Conservation (phyloP, 129 eudicot genomes). For the Erigeron canadensis region DNA sequence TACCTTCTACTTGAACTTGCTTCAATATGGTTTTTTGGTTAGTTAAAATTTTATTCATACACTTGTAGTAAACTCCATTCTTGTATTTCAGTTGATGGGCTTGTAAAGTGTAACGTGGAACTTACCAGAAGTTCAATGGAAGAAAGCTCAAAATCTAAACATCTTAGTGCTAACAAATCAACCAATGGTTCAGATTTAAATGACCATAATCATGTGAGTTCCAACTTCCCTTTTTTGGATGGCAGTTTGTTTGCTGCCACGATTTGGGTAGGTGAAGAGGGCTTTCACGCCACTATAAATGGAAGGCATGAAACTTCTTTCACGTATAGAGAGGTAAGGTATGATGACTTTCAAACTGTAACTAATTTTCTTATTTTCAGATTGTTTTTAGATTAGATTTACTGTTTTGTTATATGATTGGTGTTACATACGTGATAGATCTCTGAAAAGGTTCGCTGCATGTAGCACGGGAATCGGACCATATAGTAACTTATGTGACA, state of each 20-base stretch:
- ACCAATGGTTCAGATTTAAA: slow-evolving; percentile 48
- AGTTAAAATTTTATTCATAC: not conserved
- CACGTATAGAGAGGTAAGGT: slow-evolving; percentile 69
- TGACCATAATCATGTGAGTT: slow-evolving; percentile 50
- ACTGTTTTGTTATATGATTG: not conserved
- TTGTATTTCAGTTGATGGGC: slow-evolving; percentile 74
- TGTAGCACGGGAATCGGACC: not conserved
- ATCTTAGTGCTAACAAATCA: slow-evolving; percentile 33
- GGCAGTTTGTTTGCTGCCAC: slow-evolving; percentile 80
- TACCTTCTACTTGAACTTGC: not conserved
- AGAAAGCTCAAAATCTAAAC: slow-evolving; percentile 39
- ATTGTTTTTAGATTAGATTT: not conserved
- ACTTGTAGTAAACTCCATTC: not conserved
- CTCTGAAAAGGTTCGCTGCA: not conserved
- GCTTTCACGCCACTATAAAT: slow-evolving; percentile 82
- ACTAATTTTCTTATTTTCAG: slow-evolving; percentile 12
- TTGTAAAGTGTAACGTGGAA: slow-evolving; percentile 65
- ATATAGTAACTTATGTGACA: not conserved
- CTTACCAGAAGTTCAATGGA: slow-evolving; percentile 41
- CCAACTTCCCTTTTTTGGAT: slow-evolving; percentile 69
- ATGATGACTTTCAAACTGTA: slow-evolving; percentile 24
- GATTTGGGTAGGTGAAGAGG: slow-evolving; percentile 80
- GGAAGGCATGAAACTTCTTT: slow-evolving; percentile 92
- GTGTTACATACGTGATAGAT: not conserved
- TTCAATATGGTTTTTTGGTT: not conserved